Base-by-base conservation (phyloP, 805 yeast species). In the Wickerhamiella spandovensis region DNA sequence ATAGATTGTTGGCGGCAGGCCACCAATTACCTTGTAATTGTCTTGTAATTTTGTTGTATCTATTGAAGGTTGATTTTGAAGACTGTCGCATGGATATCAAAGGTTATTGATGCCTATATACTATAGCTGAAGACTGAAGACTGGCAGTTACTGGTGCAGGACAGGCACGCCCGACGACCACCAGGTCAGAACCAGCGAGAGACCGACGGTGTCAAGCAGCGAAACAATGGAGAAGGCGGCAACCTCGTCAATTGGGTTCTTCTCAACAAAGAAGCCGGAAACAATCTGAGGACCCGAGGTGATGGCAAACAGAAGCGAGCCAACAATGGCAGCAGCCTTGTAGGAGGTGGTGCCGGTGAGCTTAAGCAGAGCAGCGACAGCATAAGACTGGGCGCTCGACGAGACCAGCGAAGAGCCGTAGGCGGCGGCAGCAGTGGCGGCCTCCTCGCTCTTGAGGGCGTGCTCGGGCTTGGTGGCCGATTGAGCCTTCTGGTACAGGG, bases 131-230 rank as follows among this genome's bases (percentile, higher is more conserved):
- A n/a, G 30, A 25, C 30, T 25, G 30, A 25, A 25, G 30, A 25
- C 30, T 25, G 30, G 9, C 30, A n/a, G n/a, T 35, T 39, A 39
- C 43, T 39, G 43, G 24, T 21, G 43, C 22, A 39, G 43, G 24
- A 39, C 43, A 13, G 43, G 43, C 5, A 3, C 18, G 24, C 43
- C 43, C 3, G 22, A 20, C 22, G 43, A 39, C 66, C 67, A 65
- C 70, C 70, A 67, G 53, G 66, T 65, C 47, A 69, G 61, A 21
- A 63, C 61, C 35, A 66, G 57, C 5, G 73, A 58, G 37, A 69
- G 61, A 17, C 73, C 73, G 25, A 70, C 70, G 24, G 73, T 69
- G 60, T 70, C 72, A 24, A 70, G 57, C 37, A 68, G 51, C 47
- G 67, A 58, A 17, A 64, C 57, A 17, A 62, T 65, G 30, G 57